Base-by-base conservation (phyloP, 208 protist genomes). In the Zelonia costaricensis region DNA sequence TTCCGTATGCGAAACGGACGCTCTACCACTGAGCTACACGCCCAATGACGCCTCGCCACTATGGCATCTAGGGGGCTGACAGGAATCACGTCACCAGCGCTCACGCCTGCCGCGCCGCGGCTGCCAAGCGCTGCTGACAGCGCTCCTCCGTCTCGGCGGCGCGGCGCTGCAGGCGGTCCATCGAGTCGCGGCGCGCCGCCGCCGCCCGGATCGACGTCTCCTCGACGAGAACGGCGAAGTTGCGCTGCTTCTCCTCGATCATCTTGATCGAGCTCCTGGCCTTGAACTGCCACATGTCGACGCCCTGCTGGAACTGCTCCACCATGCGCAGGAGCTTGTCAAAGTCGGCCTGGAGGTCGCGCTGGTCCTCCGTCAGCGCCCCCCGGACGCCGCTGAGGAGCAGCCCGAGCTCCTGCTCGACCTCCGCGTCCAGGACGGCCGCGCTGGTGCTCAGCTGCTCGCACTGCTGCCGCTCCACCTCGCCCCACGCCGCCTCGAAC, bases 261-360 rank as follows among this genome's bases (percentile, higher is more conserved):
- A 69, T 67, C 25, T 81, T 65, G 51, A 95, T 82, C 35, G 79
- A 78, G 42, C 57, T 80, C 51, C 80, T 63, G 20, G 89, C 89
- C 61, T 93, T 92, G 23, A 80, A 65, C 45, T 84, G 75, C 86
- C 89, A 95, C 63, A 88, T 57, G 13, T 90, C 79, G 23, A 95
- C 82, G 13, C 80, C 86, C 12, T 85, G 72, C 23, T 80, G 72
- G 35, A 90, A 92, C 62, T 91, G 79, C 20, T 84, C 57, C 18
- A 83, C 73, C 73, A 89, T 88, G 30, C 59, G 62, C 39, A 82
- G 66, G 3, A 95, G 68, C 38, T 76, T 69, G 44, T 88, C 80
- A 25, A 91, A 68, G n/a, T 88, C 76, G 20, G 47, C 43, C 60
- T 87, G 75, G 45, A 95, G 59, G 42, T 78, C 76, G 22, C 72